phyloP scores from a whole-genome alignment of 192 early-diverging fungal genomes.

The Coemansia sp. region DNA sequence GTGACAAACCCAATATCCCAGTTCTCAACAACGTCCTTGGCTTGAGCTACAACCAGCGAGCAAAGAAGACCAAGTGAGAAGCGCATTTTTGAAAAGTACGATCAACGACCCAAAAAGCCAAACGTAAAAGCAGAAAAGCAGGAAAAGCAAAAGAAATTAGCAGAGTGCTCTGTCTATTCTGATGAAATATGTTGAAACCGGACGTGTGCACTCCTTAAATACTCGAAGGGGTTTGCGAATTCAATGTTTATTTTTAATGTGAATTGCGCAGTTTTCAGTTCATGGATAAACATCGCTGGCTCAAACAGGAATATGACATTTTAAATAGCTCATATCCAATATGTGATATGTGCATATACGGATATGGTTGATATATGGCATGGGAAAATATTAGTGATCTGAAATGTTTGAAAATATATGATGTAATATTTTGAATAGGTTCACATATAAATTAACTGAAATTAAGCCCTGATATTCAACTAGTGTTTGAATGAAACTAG shows the following conservation, averaged over 20 bases:
- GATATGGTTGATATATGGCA: neutral
- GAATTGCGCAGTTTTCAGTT: neutral
- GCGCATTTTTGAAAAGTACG: neutral
- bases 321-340: too few relatives aligned
- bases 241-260: neutral
- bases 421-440: too few relatives aligned
- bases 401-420: too few relatives aligned
- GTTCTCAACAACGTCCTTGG: constrained; percentile 25
- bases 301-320: neutral
- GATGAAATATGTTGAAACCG: neutral
- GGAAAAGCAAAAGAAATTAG: neutral
- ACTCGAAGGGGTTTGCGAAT: too few relatives aligned
- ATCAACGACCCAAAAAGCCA: neutral
- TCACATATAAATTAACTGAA: too few relatives aligned
- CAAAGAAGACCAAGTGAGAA: neutral
- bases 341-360: neutral
- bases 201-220: neutral
- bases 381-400: too few relatives aligned
- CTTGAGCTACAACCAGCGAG: neutral
- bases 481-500: too few relatives aligned
- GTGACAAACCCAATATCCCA: constrained; percentile 35
- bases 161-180: neutral
- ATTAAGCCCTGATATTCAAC: too few relatives aligned
- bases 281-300: neutral
- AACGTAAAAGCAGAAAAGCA: neutral